These are phyloP conservation scores for Tilletia horrida DNA, from an alignment of 1,284 basidiomycete species.

Conservation along the genomic window DNA sequence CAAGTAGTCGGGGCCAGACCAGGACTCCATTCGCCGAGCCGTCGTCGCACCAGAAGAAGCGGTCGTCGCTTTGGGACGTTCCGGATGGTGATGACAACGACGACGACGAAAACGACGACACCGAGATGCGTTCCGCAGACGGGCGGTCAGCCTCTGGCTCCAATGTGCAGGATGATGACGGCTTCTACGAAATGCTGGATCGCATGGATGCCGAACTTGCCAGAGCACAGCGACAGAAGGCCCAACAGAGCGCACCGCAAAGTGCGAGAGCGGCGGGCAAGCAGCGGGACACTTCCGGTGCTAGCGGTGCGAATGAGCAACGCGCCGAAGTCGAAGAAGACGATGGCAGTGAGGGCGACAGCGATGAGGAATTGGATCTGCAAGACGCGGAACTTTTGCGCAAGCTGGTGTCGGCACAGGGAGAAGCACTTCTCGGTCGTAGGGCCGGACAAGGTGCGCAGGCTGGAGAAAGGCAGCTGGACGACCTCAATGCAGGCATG, in stretches of 20 bases:
- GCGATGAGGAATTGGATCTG: slow-evolving; percentile 23
- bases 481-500: slow-evolving; percentile 69
- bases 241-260: slow-evolving; percentile 5
- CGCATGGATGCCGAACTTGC: slow-evolving; percentile 82
- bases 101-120: background rate
- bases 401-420: slow-evolving; percentile 19
- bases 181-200: slow-evolving; percentile 89
- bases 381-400: slow-evolving; percentile 24
- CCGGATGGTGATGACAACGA: background rate
- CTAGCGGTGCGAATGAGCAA: slow-evolving; percentile 21
- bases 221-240: slow-evolving; percentile 56
- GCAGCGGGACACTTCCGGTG: background rate
- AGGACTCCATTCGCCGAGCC: background rate
- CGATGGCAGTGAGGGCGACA: slow-evolving; percentile 23
- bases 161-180: slow-evolving; percentile 58
- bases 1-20: background rate
- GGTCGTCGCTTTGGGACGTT: background rate
- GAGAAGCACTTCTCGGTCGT: slow-evolving; percentile 56
- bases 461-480: slow-evolving; percentile 58
- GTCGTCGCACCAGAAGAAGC: slow-evolving; percentile 1
- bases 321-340: slow-evolving; percentile 35
- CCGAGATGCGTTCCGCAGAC: background rate
- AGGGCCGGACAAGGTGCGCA: slow-evolving; percentile 25
- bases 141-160: background rate
- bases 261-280: slow-evolving; percentile 18